Base-by-base conservation (phyloP, 2,329 filamentous ascomycete species). In the Aspergillus ruber region DNA sequence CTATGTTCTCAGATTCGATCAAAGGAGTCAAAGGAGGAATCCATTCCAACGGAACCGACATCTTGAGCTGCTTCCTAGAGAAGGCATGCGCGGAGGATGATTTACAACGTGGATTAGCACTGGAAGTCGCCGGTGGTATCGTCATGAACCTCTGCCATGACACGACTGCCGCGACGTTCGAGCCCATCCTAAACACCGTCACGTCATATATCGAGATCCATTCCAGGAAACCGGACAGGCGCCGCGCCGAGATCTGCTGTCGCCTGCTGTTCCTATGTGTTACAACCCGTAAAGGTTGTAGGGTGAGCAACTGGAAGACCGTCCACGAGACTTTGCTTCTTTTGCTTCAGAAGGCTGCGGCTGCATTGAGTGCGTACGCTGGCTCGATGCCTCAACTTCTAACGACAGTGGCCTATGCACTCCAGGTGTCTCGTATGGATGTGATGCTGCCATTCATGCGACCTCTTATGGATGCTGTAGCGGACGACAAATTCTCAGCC, bases 91-190 rank as follows among this genome's bases (percentile, higher is more conserved):
- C 57, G 0, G 56, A 59, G n/a, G 62, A 61, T 45, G 58, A 61
- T 27, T 44, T 57, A 4, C 60, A 62, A 29, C 62, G 54, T 29
- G 54, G 55, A 32, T 52, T 68, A 10, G 56, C 60, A 13, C 81
- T 78, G 72, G 78, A 86, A 45, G 78, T 95, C 18, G 75, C 88
- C 32, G 82, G 80, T 54, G 91, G 91, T 21, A 80, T 91, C 21
- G 66, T 96, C 33, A 87, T 86, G 5, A 90, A 86, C 57, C 73
- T 89, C 25, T 83, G 95, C 44, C 93, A 98, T 64, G 85, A 94
- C 62, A 85, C 87, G 1, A 86, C 81, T 44, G 67, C 77, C 1
- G 84, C 88, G 25, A 88, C 85, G 0, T 91, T 96, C 62, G 73
- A 74, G 43, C 80, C 85, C 3, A 71, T 95, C 0, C 69, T 85